Evolutionary conservation across 768 basidiomycete genomes (phyloP), one percentile per base, ranked within the genome.

Genomic region (Lentinus tigrinus): DNA sequence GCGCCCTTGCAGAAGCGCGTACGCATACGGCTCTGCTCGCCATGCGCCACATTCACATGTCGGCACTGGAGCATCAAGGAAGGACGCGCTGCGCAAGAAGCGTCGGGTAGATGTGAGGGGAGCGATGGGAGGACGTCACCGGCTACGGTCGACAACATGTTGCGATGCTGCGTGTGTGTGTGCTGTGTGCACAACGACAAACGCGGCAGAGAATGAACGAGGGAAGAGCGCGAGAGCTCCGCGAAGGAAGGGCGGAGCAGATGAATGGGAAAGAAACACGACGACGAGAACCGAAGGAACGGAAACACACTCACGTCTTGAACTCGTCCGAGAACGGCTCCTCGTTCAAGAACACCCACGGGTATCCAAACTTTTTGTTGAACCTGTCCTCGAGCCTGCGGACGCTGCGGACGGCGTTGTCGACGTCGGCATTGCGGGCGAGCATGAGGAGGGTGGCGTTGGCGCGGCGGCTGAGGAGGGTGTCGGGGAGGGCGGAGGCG

Each of bases 271-370:
- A 23, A n/a, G n/a, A n/a, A n/a, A n/a, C n/a, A n/a, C n/a, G n/a
- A n/a, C n/a, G n/a, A n/a, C n/a, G 13, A 47, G 21, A 47, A 7
- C 5, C 14, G 31, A 21, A 28, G n/a, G 17, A 16, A 40, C 4
- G 39, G 28, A 9, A 27, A 21, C 24, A 52, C n/a, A 67, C 80
- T 61, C 66, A 85, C 82, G 75, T 75, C 67, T 87, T 91, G 74
- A 95, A 95, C 14, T 83, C 80, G 0, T 88, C 83, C 9, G 81
- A 77, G 71, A 96, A 95, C 0, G 85, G 83, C 61, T 84, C 81
- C 46, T 97, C 93, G 68, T 96, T 96, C 58, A 98, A 75, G 72
- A 97, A 89, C 28, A 93, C 86, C 71, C 91, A 96, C 5, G 93
- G 91, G 67, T 97, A 96, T n/a, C 81, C 79, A 63, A 83, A 89